These are phyloP conservation scores for Agaricus blazei DNA, from an alignment of 768 basidiomycete species.

Conservation along the genomic window DNA sequence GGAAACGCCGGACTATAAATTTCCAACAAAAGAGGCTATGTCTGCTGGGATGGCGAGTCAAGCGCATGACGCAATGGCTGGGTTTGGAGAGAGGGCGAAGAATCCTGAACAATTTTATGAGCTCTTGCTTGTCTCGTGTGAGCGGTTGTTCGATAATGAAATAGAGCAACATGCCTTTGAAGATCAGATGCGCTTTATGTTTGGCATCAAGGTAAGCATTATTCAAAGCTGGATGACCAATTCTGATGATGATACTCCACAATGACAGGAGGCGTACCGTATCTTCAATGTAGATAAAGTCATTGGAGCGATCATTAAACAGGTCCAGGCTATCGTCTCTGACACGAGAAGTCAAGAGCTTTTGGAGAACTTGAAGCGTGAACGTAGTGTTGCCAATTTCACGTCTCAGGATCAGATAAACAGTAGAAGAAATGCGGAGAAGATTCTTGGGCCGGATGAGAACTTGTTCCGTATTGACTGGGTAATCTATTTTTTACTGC, in stretches of 20 bases:
- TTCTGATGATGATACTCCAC: not conserved
- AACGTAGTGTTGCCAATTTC: conserved; percentile 50
- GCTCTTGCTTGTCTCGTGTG: conserved; percentile 79
- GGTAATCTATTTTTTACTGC: conserved; percentile 35
- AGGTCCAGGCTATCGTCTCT: conserved; percentile 65
- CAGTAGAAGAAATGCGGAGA: conserved; percentile 62
- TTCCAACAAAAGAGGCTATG: conserved; percentile 17
- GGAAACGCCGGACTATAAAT: conserved; percentile 16
- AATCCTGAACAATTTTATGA: conserved; percentile 69
- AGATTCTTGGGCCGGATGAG: conserved; percentile 68
- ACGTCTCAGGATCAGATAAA: conserved; percentile 72
- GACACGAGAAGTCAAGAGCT: conserved; percentile 71
- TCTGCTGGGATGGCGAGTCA: conserved; percentile 24
- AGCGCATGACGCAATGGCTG: conserved; percentile 20
- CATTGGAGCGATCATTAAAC: conserved; percentile 83
- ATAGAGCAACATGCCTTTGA: conserved; percentile 85
- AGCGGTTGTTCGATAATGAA: conserved; percentile 88
- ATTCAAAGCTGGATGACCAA: not conserved
- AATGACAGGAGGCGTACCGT: conserved; percentile 65
- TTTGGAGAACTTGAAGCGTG: conserved; percentile 64
- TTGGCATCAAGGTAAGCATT: conserved; percentile 63
- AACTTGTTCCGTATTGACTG: conserved; percentile 79
- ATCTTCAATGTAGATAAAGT: conserved; percentile 95
- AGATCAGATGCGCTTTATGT: conserved; percentile 85
- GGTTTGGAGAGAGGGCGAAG: conserved; percentile 25